Percentiles rank a stretch among this genome's conserved stretches.
Conservation (phyloP, 768 basidiomycete species). For the Krasilnikovozyma curviuscula region DNA sequence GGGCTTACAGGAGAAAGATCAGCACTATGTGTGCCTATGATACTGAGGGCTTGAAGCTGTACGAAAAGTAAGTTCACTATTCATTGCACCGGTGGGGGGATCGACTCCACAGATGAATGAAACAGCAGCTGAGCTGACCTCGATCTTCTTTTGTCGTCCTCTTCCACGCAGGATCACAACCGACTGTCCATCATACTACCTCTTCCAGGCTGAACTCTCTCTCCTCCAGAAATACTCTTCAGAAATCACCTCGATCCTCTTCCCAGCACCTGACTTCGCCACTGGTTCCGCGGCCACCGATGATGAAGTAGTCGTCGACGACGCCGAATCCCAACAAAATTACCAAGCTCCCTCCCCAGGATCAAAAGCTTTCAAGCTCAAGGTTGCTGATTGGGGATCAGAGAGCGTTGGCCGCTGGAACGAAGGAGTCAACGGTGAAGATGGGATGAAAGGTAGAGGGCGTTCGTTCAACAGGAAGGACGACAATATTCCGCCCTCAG, state of each 20-base stretch:
- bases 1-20: constrained; percentile 36
- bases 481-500: too few species aligned
- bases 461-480: neutral
- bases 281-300: constrained; percentile 9
- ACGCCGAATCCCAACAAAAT: constrained; percentile 11
- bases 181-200: constrained; percentile 43
- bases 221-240: constrained; percentile 53
- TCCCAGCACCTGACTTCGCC: neutral
- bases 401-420: constrained; percentile 31
- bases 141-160: neutral
- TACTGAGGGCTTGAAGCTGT: constrained; percentile 62
- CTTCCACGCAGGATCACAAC: constrained; percentile 20
- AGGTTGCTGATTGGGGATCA: constrained; percentile 25
- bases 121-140: neutral
- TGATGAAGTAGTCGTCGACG: constrained; percentile 5
- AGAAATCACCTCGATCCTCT: constrained; percentile 40
- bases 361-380: constrained; percentile 12
- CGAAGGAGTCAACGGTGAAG: constrained; percentile 29
- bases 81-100: neutral
- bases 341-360: constrained; percentile 1
- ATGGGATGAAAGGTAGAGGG: constrained; percentile 16
- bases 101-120: neutral
- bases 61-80: constrained; percentile 45
- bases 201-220: constrained; percentile 70
- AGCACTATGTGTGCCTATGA: constrained; percentile 77